Percentiles rank a stretch among this genome's conserved stretches.
Evolutionary conservation across 768 basidiomycete genomes (phyloP).

Genomic region (Pleurotus tuoliensis): DNA sequence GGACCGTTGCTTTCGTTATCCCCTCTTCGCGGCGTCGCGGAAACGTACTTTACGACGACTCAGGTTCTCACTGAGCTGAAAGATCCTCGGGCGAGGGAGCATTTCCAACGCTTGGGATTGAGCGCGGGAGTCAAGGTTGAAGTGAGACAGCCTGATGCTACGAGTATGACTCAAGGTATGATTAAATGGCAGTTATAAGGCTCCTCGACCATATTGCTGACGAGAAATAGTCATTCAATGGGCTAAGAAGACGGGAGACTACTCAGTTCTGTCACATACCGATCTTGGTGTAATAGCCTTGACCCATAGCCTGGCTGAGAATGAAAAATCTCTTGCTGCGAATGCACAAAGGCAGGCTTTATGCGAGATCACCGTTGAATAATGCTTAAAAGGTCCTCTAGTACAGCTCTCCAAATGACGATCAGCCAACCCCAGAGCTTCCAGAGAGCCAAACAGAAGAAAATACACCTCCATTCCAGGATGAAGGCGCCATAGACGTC

Average conservation of each 20-base stretch:
- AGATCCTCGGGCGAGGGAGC: constrained; percentile 82
- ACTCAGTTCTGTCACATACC: constrained; percentile 83
- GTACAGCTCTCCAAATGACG: not conserved
- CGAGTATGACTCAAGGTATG: constrained; percentile 63
- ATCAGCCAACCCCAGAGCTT: not conserved
- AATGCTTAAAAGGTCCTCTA: not conserved
- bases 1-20: constrained; percentile 88
- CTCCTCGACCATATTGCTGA: not conserved
- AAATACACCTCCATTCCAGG: not conserved
- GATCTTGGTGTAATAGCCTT: constrained; percentile 91
- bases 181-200: constrained; percentile 15
- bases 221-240: constrained; percentile 68
- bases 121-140: constrained; percentile 72
- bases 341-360: constrained; percentile 23
- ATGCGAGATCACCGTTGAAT: not conserved
- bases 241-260: constrained; percentile 96
- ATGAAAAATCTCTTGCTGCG: constrained; percentile 25
- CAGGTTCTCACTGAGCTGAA: constrained; percentile 88
- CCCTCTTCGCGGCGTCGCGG: constrained; percentile 85
- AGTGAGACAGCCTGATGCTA: constrained; percentile 65
- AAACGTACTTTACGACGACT: constrained; percentile 82
- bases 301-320: constrained; percentile 71
- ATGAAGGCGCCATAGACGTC: not conserved
- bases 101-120: constrained; percentile 76
- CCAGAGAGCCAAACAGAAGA: not conserved